Base-by-base conservation (phyloP, 805 yeast species). In the Candida fluviatilis region DNA sequence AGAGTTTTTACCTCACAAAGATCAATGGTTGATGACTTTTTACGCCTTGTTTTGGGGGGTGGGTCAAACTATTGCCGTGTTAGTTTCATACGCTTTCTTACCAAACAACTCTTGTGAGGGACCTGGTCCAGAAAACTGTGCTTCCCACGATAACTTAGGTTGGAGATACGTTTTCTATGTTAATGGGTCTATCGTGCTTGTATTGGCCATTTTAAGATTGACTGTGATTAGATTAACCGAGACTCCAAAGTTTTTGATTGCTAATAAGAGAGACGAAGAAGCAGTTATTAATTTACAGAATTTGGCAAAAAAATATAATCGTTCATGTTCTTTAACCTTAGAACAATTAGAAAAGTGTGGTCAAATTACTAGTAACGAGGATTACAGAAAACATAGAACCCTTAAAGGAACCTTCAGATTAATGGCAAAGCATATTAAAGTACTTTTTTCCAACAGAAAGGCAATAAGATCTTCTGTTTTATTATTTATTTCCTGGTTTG, bases 41-140 rank as follows among this genome's bases (percentile, higher is more conserved):
- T 48, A 62, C 57, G 77, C 81, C 16, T 60, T 68, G 31, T 79
- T 71, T 71, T 78, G 84, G 84, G 80, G 80, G 31, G 58, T 78
- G 28, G 83, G 83, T 25, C 82, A 78, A 51, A 69, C 76, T 3
- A 57, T 76, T 38, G 71, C 78, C 11, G 64, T 64, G 16, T 55
- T 75, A 14, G 51, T 75, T 24, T 75, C 80, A 1, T 78, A 78
- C 73, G 80, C 76, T 0, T 73, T 73, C 39, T 55, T 78, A 37
- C 73, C 79, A 8, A 65, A 71, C 36, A 58, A 66, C 42, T 66
- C 75, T 5, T 76, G 82, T 41, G 42, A 35, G 25, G 35, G 35
- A 19, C 23, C 35, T 11, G 34, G 29, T 41, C 49, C 59, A 6
- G 52, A 54, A 6, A 32, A 60, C 29, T 78, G 84, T 52, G 62